Percentiles rank a stretch among this genome's conserved stretches.
Evolutionary conservation across 495 filamentous ascomycete species (phyloP).

Genomic region (Aspergillus hancockii): DNA sequence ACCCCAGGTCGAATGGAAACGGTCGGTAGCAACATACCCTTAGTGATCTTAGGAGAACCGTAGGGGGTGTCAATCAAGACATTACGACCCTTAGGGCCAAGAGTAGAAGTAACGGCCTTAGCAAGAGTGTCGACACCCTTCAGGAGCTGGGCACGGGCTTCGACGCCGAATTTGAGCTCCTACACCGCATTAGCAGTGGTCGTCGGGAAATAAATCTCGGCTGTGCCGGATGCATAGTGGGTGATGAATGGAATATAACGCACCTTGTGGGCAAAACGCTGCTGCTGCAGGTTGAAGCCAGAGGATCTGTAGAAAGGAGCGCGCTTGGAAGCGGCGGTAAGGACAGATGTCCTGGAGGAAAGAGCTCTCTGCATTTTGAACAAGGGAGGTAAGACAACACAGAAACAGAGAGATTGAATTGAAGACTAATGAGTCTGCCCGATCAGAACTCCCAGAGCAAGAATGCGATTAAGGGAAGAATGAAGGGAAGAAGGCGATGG

Average conservation of each 20-base stretch:
- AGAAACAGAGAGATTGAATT: slow-evolving; percentile 21
- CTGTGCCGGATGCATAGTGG: slow-evolving; percentile 22
- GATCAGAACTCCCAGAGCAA: slow-evolving; percentile 37
- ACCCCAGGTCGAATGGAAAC: slow-evolving; percentile 8
- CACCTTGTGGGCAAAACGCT: slow-evolving; percentile 95
- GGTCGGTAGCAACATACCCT: slow-evolving; percentile 62
- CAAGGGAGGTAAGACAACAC: slow-evolving; percentile 26
- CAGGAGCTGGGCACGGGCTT: slow-evolving; percentile 84
- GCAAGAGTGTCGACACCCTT: slow-evolving; percentile 95
- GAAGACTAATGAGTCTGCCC: slow-evolving; percentile 22
- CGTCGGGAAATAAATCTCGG: slow-evolving; percentile 13
- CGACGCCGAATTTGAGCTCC: slow-evolving; percentile 98
- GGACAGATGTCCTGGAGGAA: slow-evolving; percentile 65
- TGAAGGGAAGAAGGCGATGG: slow-evolving; percentile 23
- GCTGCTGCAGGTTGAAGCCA: slow-evolving; percentile 72
- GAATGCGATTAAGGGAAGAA: slow-evolving; percentile 24
- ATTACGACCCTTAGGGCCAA: slow-evolving; percentile 97
- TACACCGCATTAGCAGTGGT: slow-evolving; percentile 41
- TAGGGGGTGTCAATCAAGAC: slow-evolving; percentile 97
- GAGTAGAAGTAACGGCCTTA: slow-evolving; percentile 92
- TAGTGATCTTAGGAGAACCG: slow-evolving; percentile 98
- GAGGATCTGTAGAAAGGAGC: slow-evolving; percentile 48
- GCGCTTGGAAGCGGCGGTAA: slow-evolving; percentile 66
- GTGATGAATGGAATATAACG: slow-evolving; percentile 23
- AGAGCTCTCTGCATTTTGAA: slow-evolving; percentile 75